A percentile compares a stretch with the other conserved stretches of the same genome.
These are phyloP conservation scores for Mortierella sp. DNA, from an alignment of 371 early-diverging fungal genomes.

Conservation along the genomic window DNA sequence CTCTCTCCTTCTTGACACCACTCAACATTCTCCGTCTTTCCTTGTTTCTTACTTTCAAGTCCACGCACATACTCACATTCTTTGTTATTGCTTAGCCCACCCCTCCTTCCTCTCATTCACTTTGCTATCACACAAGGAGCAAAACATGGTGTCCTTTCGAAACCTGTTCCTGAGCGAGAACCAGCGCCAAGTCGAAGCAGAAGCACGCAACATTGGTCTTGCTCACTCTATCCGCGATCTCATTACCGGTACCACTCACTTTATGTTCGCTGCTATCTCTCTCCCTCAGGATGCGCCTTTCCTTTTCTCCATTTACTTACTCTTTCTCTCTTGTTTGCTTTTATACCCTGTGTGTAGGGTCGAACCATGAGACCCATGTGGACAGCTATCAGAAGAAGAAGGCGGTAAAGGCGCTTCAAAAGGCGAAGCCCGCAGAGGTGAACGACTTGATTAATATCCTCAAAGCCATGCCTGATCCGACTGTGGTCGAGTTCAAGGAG, in stretches of 20 bases:
- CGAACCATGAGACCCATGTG: conserved; percentile 48
- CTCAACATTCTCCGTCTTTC: background rate
- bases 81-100: background rate
- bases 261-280: background rate
- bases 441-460: conserved; percentile 51
- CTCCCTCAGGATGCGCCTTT: background rate
- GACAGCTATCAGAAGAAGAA: conserved; percentile 49
- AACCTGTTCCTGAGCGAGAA: conserved; percentile 35
- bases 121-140: background rate
- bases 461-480: conserved; percentile 60
- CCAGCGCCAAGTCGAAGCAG: conserved; percentile 50
- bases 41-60: background rate
- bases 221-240: conserved; percentile 57
- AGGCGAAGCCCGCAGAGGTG: conserved; percentile 39
- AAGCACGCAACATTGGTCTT: conserved; percentile 46
- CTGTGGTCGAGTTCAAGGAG: conserved; percentile 46
- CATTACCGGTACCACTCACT: conserved; percentile 39
- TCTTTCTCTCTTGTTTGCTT: background rate
- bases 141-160: conserved; percentile 31
- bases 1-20: background rate
- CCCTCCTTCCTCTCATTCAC: background rate
- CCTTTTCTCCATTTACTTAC: background rate
- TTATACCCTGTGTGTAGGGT: conserved; percentile 11
- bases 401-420: conserved; percentile 57
- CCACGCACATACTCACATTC: background rate